These are phyloP conservation scores for Scedosporium aurantiacum DNA, from an alignment of 2,329 filamentous ascomycete genomes.

Conservation along the genomic window DNA sequence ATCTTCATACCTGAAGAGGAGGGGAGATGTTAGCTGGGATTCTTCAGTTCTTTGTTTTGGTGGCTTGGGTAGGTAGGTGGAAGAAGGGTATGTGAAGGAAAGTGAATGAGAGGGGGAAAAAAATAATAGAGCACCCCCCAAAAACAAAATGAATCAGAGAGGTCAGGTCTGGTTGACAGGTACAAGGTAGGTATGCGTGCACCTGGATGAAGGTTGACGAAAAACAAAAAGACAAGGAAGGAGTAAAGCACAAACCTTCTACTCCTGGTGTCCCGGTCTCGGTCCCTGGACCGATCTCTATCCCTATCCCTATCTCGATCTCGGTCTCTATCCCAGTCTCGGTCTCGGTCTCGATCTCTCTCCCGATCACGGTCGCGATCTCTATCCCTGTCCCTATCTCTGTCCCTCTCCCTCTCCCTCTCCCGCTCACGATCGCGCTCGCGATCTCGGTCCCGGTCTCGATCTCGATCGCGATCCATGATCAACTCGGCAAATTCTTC, in stretches of 20 bases:
- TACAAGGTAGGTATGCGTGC: background rate
- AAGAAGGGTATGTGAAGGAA: background rate
- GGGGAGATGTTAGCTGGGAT: background rate
- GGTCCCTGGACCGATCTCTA: background rate
- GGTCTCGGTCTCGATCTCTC: constrained; percentile 1
- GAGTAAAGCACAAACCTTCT: constrained; percentile 5
- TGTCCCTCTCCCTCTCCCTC: constrained; percentile 10
- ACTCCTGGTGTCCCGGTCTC: constrained; percentile 4
- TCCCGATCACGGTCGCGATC: constrained; percentile 10
- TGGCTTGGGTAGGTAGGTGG: background rate
- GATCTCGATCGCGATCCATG: constrained; percentile 7
- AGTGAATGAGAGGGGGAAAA: background rate
- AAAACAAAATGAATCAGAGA: background rate
- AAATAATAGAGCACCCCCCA: background rate
- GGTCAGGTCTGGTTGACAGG: background rate
- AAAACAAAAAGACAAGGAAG: background rate
- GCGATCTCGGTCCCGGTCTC: constrained; percentile 16
- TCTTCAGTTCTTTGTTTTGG: background rate
- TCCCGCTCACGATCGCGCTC: constrained; percentile 16
- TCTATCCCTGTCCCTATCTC: constrained; percentile 16
- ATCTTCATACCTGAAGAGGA: constrained; percentile 44
- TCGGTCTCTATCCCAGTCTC: constrained; percentile 1
- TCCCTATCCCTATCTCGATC: constrained; percentile 5
- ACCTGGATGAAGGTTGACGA: background rate
- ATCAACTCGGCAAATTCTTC: background rate